These are phyloP conservation scores for Thecaphora thlaspeos DNA, from an alignment of 1,284 basidiomycete species.

Conservation along the genomic window DNA sequence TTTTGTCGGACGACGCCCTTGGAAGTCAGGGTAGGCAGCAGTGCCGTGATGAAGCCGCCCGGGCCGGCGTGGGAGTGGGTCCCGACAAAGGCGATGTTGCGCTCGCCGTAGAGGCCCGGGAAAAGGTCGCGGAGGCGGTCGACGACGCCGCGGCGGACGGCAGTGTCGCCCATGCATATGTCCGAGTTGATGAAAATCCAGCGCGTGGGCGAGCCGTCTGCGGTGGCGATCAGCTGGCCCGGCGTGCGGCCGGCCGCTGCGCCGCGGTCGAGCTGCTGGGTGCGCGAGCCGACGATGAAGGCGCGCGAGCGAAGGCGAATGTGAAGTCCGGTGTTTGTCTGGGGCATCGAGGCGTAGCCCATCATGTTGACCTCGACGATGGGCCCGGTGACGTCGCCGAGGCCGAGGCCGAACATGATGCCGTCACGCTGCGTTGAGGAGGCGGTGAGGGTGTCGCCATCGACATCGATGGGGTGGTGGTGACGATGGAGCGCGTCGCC, in stretches of 20 bases:
- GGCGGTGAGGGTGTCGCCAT: conserved; percentile 4
- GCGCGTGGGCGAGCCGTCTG: conserved; percentile 55
- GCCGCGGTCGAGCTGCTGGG: not conserved
- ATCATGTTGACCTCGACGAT: conserved; percentile 61
- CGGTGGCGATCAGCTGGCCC: conserved; percentile 13
- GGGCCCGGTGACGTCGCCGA: conserved; percentile 73
- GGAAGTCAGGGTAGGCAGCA: conserved; percentile 74
- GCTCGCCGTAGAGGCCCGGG: conserved; percentile 68
- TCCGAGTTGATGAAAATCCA: conserved; percentile 76
- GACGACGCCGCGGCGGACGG: conserved; percentile 71
- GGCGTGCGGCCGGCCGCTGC: not conserved
- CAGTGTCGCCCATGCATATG: conserved; percentile 68
- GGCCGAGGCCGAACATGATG: conserved; percentile 60
- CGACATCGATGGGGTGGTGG: not conserved
- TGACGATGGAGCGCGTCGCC: not conserved
- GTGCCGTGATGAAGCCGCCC: conserved; percentile 71
- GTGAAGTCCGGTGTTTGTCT: conserved; percentile 75
- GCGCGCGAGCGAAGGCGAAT: conserved; percentile 76
- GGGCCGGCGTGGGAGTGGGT: conserved; percentile 78
- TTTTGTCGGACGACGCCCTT: conserved; percentile 67
- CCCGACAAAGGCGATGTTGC: conserved; percentile 72
- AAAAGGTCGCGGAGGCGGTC: conserved; percentile 64
- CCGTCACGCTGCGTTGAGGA: not conserved
- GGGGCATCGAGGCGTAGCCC: conserved; percentile 72
- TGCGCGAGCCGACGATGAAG: conserved; percentile 67